Conservation (phyloP, 495 filamentous ascomycete species). For the Oidiodendron maius region DNA sequence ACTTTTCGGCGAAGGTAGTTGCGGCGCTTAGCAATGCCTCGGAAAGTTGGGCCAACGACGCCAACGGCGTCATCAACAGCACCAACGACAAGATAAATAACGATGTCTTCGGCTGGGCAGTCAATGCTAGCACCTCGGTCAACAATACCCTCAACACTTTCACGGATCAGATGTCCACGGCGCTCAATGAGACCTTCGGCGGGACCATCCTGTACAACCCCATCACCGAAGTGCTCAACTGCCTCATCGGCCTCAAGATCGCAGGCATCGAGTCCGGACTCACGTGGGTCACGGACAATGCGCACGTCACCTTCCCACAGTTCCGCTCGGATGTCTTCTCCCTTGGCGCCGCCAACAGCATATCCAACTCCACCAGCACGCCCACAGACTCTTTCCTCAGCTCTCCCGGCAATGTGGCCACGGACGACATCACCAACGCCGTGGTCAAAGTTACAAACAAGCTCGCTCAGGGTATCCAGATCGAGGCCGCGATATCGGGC, state of each 20-base stretch:
- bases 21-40: conserved; percentile 65
- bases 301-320: conserved; percentile 73
- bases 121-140: conserved; percentile 68
- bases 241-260: conserved; percentile 71
- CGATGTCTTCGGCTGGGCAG: conserved; percentile 85
- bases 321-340: conserved; percentile 81
- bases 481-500: conserved; percentile 68
- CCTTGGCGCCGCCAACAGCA: conserved; percentile 61
- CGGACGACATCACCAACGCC: conserved; percentile 75
- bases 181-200: conserved; percentile 72
- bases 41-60: conserved; percentile 64
- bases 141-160: conserved; percentile 84
- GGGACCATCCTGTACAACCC: conserved; percentile 70
- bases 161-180: conserved; percentile 62
- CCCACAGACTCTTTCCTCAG: conserved; percentile 68
- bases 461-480: conserved; percentile 57
- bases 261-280: conserved; percentile 73
- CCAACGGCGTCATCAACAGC: conserved; percentile 65
- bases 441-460: conserved; percentile 57
- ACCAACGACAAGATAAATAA: conserved; percentile 72
- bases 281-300: conserved; percentile 83
- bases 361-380: conserved; percentile 40
- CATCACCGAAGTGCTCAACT: conserved; percentile 66
- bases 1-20: conserved; percentile 80
- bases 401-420: conserved; percentile 45